Base-by-base conservation (phyloP, 306 rosid species). In the Cucurbita ficifolia region DNA sequence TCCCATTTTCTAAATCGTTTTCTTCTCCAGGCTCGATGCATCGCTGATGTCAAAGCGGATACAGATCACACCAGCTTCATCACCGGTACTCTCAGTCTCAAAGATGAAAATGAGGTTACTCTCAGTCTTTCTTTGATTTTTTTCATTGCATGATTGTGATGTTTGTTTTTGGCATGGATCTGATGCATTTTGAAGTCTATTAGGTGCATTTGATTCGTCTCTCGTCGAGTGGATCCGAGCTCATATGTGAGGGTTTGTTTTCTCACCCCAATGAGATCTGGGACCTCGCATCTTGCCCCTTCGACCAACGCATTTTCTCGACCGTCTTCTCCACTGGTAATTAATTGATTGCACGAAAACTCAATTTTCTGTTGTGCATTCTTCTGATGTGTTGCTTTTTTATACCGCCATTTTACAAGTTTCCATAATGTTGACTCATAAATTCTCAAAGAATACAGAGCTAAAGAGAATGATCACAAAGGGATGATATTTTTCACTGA, bases 191-290 rank as follows among this genome's bases (percentile, higher is more conserved):
- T 24, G 79, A 46, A 65, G 73, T 77, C 19, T 60, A 7, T 40
- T 76, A 91, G 99, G 96, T 91, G 42, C 99, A 91, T 83, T 87
- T 94, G 84, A 86, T 95, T 81, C 92, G 99, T 77, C 91, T 95
- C 48, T 91, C 99, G 22, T 82, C 99, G 3, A 86, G 82, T 83
- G 99, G 97, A 77, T 86, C 89, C 14, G 99, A 95, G 65, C 82
- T 95, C 42, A 84, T 91, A 36, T 95, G 99, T 21, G 99, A 95
- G 84, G 99, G 99, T 46, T 82, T 95, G 92, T 95, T 95, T 80
- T 91, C 97, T 12, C 96, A 94, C 43, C 96, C 99, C 3, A 95
- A 83, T 50, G 97, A 95, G 97, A 95, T 95, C 80, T 91, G 99
- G 97, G 97, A 91, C 86, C 95, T 95, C 61, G 90, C 83, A 2